A percentile compares a stretch with the other conserved stretches of the same genome.
phyloP scores from a whole-genome alignment of 306 rosid genomes.

The Potentilla sterilis region DNA sequence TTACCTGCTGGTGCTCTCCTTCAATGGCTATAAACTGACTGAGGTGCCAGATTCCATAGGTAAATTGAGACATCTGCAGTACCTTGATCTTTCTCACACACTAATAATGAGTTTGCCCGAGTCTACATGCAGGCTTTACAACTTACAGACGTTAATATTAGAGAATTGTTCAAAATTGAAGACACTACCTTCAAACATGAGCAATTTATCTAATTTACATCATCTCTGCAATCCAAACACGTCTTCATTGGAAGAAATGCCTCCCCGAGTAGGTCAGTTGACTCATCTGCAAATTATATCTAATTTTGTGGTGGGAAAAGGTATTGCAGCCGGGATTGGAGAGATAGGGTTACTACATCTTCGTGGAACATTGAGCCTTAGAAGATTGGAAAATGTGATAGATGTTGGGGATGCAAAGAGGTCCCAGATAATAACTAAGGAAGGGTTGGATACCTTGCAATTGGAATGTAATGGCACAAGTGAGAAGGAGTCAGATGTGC shows the following conservation, averaged over 20 bases:
- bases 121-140: slow-evolving; percentile 3
- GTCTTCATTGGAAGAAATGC: slow-evolving; percentile 15
- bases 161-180: no score
- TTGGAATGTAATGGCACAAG: slow-evolving; percentile 11
- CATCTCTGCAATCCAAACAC: background rate
- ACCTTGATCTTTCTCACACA: slow-evolving; percentile 8
- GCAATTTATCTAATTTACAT: background rate
- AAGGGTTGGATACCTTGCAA: background rate
- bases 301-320: background rate
- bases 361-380: slow-evolving; percentile 3
- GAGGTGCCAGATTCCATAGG: background rate
- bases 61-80: background rate
- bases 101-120: background rate
- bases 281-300: slow-evolving; percentile 15
- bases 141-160: slow-evolving; percentile 21
- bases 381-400: slow-evolving; percentile 20
- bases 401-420: background rate
- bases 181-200: slow-evolving; percentile 4
- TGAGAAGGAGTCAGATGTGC: background rate
- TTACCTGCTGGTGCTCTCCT: slow-evolving; percentile 1
- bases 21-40: background rate
- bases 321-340: background rate
- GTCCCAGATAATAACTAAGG: background rate
- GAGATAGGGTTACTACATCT: slow-evolving; percentile 13
- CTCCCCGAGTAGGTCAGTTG: slow-evolving; percentile 12